Evolutionary conservation across 106 monocot genomes (phyloP).

Genomic region (Dioscorea dumetorum): DNA sequence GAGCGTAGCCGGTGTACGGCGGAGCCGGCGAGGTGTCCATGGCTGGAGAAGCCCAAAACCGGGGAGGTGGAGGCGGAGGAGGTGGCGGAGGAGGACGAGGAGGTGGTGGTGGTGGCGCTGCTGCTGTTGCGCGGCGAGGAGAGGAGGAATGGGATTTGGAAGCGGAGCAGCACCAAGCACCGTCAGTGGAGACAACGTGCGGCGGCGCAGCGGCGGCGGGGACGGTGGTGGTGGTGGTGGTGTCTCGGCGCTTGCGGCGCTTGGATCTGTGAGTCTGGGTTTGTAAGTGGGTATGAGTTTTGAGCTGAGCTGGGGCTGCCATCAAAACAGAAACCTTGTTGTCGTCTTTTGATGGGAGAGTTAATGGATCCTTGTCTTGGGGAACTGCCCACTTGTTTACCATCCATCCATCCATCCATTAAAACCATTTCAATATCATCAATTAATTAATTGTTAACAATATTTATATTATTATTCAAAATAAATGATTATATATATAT

Average conservation of each 20-base stretch:
- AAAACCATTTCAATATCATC: too few relatives aligned
- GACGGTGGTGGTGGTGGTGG: conserved; percentile 9
- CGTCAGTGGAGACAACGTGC: conserved; percentile 14
- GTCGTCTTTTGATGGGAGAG: conserved; percentile 36
- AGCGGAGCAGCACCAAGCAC: conserved; percentile 32
- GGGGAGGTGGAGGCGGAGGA: neutral
- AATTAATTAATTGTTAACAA: too few relatives aligned
- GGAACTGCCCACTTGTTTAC: neutral
- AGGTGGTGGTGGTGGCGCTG: conserved; percentile 1
- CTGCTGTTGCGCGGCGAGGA: neutral
- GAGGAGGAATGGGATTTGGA: conserved; percentile 9
- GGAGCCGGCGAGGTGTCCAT: conserved; percentile 30
- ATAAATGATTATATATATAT: too few relatives aligned
- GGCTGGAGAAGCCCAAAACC: conserved; percentile 4
- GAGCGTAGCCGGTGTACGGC: conserved; percentile 3
- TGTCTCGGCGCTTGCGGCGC: conserved; percentile 21
- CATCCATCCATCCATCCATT: too few relatives aligned
- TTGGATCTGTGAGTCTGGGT: conserved; percentile 15
- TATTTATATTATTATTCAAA: too few relatives aligned
- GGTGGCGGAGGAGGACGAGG: neutral
- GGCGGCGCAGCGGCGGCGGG: conserved; percentile 6
- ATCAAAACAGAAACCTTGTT: conserved; percentile 13
- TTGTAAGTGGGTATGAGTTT: conserved; percentile 8
- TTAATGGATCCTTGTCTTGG: neutral
- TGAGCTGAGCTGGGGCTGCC: conserved; percentile 33